Percentiles rank a stretch among this genome's conserved stretches.
Evolutionary conservation across 768 basidiomycete species (phyloP).

Genomic region (Naganishia antarctica): DNA sequence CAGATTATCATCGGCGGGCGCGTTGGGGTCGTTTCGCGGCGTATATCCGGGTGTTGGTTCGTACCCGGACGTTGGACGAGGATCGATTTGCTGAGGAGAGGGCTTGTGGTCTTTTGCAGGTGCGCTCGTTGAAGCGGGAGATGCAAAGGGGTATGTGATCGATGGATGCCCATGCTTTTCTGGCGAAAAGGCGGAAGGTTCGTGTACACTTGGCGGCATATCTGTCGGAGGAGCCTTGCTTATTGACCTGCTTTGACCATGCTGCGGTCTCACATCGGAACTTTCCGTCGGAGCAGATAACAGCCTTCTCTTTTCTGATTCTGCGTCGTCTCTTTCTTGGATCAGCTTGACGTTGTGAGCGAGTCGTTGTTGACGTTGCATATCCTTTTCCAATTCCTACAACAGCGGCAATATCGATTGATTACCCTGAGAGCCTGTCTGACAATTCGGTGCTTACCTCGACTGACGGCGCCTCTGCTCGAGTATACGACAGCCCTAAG

Average conservation of each 20-base stretch:
- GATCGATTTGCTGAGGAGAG: constrained; percentile 4
- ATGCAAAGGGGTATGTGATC: constrained; percentile 13
- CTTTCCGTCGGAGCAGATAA: constrained; percentile 16
- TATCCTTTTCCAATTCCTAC: constrained; percentile 22
- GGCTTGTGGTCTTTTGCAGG: constrained; percentile 10
- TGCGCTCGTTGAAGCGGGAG: constrained; percentile 11
- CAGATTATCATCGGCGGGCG: constrained; percentile 18
- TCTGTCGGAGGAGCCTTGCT: not conserved
- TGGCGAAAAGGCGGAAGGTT: not conserved
- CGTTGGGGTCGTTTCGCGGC: constrained; percentile 16
- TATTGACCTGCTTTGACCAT: not conserved
- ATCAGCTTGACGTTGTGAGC: constrained; percentile 24
- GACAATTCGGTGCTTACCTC: not conserved
- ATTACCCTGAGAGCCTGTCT: not conserved
- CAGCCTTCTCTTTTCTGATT: constrained; percentile 13
- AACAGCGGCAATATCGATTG: not conserved
- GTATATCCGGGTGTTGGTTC: not conserved
- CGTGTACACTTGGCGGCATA: not conserved
- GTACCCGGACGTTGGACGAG: not conserved
- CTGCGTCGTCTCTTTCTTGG: constrained; percentile 18
- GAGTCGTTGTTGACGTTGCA: constrained; percentile 12
- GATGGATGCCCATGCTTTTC: constrained; percentile 16
- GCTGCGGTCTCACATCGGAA: constrained; percentile 9
- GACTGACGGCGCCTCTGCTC: constrained; percentile 10
- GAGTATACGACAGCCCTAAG: constrained; percentile 19